These are phyloP conservation scores for Talaromyces adpressus DNA, from an alignment of 495 filamentous ascomycete genomes.

Conservation along the genomic window DNA sequence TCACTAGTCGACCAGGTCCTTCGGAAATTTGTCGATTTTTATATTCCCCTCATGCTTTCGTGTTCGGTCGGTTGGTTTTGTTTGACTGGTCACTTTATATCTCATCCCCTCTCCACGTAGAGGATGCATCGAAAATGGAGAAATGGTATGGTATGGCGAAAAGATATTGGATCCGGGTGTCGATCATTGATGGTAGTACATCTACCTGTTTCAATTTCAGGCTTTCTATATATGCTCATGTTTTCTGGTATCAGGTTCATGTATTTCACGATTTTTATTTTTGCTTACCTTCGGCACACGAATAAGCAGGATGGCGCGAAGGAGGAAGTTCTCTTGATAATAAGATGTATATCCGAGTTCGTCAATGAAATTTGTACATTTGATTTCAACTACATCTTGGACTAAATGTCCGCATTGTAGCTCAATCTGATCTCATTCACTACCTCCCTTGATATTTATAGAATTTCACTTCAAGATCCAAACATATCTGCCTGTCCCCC, in stretches of 20 bases:
- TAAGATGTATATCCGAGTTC: not conserved
- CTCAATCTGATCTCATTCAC: too few species aligned
- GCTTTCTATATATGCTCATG: not conserved
- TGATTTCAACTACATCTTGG: too few species aligned
- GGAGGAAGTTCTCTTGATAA: not conserved
- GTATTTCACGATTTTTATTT: not conserved
- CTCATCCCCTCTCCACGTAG: not conserved
- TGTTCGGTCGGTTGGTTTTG: conserved; percentile 15
- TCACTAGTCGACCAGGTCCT: not conserved
- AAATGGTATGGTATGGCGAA: conserved; percentile 23
- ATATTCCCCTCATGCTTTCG: conserved; percentile 1
- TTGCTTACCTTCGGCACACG: not conserved
- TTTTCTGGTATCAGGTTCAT: not conserved
- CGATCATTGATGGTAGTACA: not conserved
- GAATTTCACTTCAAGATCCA: not conserved
- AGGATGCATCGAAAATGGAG: conserved; percentile 13
- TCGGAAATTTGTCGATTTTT: not conserved
- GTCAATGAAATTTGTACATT: not conserved
- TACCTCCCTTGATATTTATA: too few species aligned
- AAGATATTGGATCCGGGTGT: conserved; percentile 19
- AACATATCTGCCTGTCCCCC: not conserved
- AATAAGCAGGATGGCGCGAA: not conserved
- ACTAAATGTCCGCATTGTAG: too few species aligned
- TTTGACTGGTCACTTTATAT: conserved; percentile 23
- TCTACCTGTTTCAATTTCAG: not conserved